Conservation (phyloP, 345 rosid genomes). For the Firmiana major region DNA sequence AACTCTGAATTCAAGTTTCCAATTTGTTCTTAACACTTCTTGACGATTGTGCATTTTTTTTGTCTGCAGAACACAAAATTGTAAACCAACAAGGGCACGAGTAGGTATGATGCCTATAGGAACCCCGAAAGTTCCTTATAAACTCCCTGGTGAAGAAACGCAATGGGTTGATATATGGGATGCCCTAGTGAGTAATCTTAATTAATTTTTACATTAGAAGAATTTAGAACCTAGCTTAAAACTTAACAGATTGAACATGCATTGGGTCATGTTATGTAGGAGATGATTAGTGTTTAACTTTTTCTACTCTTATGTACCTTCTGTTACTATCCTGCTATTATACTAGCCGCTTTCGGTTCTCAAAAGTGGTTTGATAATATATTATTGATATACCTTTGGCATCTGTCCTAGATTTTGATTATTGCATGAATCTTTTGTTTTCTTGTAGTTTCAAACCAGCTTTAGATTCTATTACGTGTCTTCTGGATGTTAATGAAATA, state of each 20-base stretch:
- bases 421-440: neutral
- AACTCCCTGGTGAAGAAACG: constrained; percentile 77
- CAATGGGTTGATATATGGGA: constrained; percentile 92
- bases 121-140: constrained; percentile 69
- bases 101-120: constrained; percentile 83
- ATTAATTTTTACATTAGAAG: neutral
- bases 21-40: neutral
- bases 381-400: neutral
- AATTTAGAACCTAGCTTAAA: neutral
- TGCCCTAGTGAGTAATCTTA: constrained; percentile 62
- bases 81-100: constrained; percentile 47
- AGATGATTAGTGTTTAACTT: neutral
- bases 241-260: neutral
- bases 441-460: neutral
- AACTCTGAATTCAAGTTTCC: neutral
- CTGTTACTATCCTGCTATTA: neutral
- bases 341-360: neutral
- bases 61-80: constrained; percentile 30
- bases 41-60: constrained; percentile 14
- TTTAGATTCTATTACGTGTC: neutral
- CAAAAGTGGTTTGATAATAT: neutral
- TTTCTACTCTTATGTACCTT: neutral
- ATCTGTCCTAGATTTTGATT: neutral
- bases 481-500: constrained; percentile 18
- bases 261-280: neutral